These are phyloP conservation scores for Coprinopsis marcescibilis DNA, from an alignment of 768 basidiomycete species.

Conservation along the genomic window DNA sequence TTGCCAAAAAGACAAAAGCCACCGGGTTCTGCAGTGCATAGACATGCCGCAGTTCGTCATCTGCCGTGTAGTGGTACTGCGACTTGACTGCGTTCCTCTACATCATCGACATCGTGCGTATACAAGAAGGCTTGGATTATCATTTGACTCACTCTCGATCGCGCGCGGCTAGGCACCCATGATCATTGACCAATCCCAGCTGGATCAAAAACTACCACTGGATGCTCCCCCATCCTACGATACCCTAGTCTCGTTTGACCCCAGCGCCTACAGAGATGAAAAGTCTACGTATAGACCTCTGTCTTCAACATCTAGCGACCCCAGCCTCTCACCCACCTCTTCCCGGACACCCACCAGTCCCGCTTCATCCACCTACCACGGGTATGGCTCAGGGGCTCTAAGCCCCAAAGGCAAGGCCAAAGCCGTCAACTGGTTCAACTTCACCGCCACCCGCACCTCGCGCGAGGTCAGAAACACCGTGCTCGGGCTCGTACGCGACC, in stretches of 20 bases:
- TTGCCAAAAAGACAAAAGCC: too few species aligned
- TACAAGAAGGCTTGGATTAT: too few species aligned
- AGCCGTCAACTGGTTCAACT: slow-evolving; percentile 30
- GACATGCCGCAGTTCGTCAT: too few species aligned
- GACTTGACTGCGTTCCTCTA: too few species aligned
- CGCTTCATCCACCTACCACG: slow-evolving; percentile 7
- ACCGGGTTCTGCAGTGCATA: too few species aligned
- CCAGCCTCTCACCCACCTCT: slow-evolving; percentile 10
- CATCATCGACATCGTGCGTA: too few species aligned
- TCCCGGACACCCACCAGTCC: background rate
- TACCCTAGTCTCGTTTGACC: background rate
- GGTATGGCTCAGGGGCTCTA: too few species aligned
- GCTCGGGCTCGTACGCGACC: slow-evolving; percentile 48
- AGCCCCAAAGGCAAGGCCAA: slow-evolving; percentile 27
- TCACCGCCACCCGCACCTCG: slow-evolving; percentile 28
- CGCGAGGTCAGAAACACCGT: slow-evolving; percentile 51
- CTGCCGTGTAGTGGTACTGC: too few species aligned
- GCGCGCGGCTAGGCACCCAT: too few species aligned
- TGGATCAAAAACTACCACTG: too few species aligned
- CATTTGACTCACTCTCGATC: too few species aligned
- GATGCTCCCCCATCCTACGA: slow-evolving; percentile 5
- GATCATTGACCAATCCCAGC: too few species aligned
- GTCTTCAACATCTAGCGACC: slow-evolving; percentile 1
- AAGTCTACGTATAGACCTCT: slow-evolving; percentile 1
- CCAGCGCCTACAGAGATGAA: background rate